Base-by-base conservation (phyloP, 768 basidiomycete species). In the Boletus bicolor region DNA sequence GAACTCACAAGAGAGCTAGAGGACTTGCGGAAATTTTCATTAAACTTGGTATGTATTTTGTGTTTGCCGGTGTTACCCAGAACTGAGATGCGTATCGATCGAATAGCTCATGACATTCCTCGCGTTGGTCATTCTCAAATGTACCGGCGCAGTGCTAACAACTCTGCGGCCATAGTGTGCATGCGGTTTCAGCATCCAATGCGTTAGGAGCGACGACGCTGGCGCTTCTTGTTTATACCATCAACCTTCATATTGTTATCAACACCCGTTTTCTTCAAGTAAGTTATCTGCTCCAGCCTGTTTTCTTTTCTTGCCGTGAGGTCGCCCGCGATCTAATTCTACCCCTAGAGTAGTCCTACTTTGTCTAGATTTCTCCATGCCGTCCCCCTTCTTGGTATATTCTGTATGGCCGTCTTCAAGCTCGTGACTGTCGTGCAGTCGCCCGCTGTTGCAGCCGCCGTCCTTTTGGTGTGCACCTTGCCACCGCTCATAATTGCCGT, bases 71-170 rank as follows among this genome's bases (percentile, higher is more conserved):
- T 19, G 11, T 46, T 19, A 28, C 32, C 38, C 30, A 12, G 5
- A n/a, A 49, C 48, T 60, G n/a, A 62, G 14, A 28, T 7, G 11
- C 7, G 12, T 37, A 21, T 28, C 4, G 14, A 37, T 21, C 8
- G n/a, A 42, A 45, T 44, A 72, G 70, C 66, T 70, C 43, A 51
- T 62, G 53, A 55, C 61, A n/a, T 67, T 71, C 55, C 60, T 71
- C 30, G 51, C 61, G 69, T 71, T 21, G 44, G 69, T 54, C 12
- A 3, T 46, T 41, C 30, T 26, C 17, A 15, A n/a, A 37, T 15
- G 12, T 14, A 30, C 38, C 21, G 11, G 6, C 7, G 26, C 12
- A 24, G 24, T 21, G 17, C 43, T 59, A 21, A 64, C n/a, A 5
- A 35, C 15, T 46, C n/a, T 17, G 39, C 21, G 30, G 28, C 10